Base-by-base conservation (phyloP, 495 filamentous ascomycete species). In the Cryomyces minteri region DNA sequence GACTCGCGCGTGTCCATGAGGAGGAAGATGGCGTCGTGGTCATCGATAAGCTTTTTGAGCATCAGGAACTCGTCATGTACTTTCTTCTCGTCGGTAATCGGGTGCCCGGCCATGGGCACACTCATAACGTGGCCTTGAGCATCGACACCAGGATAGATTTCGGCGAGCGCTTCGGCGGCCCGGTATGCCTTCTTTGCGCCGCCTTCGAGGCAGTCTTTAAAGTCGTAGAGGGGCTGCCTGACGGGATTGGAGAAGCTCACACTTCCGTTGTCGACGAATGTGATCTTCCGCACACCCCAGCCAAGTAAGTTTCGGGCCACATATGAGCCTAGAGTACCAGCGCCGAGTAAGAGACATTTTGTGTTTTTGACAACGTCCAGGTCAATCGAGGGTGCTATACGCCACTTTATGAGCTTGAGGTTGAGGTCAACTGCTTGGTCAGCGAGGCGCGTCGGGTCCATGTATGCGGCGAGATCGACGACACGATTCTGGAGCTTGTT, bases 201-300 rank as follows among this genome's bases (percentile, higher is more conserved):
- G 9, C 90, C 90, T 28, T 80, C 68, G 36, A 90, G 66, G 57
- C 90, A 95, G 58, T 98, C 92, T 39, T 79, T 68, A 54, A 90
- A 94, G 41, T 78, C 74, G 60, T 88, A 98, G 10, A 98, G 67
- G 1, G 90, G 88, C 57, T 98, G 90, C 40, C 90, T 76, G 38
- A 96, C 90, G 1, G 90, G 90, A 54, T 98, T 98, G n/a, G 88
- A 95, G 58, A 88, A 96, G 29, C 85, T 93, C 38, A 98, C 85
- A 2, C 68, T 76, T n/a, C 80, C 88, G 53, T 90, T 92, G 58
- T 98, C 90, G 41, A 98, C 73, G 60, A 98, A 94, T 1, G 88
- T 95, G 51, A 98, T 93, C 58, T 86, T 88, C 42, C 79, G 76
- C n/a, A 94, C 88, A 18, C 90, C 90, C 90, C 90, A 98, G 14